Conservation (phyloP, 1,139 yeast species). For the Taphrina sp. region DNA sequence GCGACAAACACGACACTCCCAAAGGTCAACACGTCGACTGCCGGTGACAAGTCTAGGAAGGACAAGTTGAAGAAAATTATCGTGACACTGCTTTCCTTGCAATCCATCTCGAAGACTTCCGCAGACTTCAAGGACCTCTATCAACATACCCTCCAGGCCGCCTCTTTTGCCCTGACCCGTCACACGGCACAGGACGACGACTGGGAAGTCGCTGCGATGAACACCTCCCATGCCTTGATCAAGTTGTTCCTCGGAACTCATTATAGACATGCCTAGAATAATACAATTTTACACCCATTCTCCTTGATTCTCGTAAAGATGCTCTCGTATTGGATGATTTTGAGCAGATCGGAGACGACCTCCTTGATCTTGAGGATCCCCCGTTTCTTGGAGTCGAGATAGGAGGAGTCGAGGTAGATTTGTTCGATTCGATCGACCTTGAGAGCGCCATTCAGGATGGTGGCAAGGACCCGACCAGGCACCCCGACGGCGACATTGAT, state of each 20-base stretch:
- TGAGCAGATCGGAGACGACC: constrained; percentile 9
- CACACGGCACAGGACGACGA: background rate
- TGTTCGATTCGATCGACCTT: constrained; percentile 21
- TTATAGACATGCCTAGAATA: constrained; percentile 4
- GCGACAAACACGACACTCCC: background rate
- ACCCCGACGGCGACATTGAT: constrained; percentile 25
- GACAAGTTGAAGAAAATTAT: constrained; percentile 26
- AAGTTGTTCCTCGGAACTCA: background rate
- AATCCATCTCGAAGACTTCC: constrained; percentile 9
- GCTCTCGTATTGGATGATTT: background rate
- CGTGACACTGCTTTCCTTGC: constrained; percentile 7
- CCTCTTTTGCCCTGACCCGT: constrained; percentile 18
- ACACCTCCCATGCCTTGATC: background rate
- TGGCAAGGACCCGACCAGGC: constrained; percentile 20
- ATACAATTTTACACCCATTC: constrained; percentile 1
- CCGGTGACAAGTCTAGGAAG: constrained; percentile 1
- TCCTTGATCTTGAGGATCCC: constrained; percentile 18
- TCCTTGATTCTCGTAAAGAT: background rate
- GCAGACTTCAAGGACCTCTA: constrained; percentile 11
- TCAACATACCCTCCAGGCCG: constrained; percentile 27
- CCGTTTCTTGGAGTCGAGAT: constrained; percentile 23
- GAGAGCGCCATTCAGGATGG: constrained; percentile 5
- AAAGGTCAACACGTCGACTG: background rate
- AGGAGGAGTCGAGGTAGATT: constrained; percentile 12
- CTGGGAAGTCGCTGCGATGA: constrained; percentile 16